Evolutionary conservation across 495 filamentous ascomycete species (phyloP).

Genomic region (Aspergillus wentii): DNA sequence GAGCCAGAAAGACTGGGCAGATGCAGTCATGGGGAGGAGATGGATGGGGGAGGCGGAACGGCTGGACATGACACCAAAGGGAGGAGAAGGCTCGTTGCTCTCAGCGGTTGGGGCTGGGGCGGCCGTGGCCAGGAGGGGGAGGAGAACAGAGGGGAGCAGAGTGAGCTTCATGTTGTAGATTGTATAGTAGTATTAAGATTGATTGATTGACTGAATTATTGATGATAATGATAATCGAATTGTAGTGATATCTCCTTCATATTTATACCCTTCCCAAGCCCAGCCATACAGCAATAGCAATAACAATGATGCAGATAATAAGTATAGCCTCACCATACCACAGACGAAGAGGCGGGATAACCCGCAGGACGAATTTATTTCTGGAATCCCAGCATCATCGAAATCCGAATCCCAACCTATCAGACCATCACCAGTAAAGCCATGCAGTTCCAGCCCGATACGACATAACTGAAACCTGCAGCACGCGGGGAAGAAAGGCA

Average conservation of each 20-base stretch:
- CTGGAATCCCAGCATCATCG: too few relatives aligned
- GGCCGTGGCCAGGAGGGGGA: background rate
- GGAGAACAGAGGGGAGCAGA: background rate
- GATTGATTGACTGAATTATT: background rate
- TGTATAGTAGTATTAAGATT: background rate
- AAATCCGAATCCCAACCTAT: too few relatives aligned
- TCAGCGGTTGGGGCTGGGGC: background rate
- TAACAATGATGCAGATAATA: too few relatives aligned
- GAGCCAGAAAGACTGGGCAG: slow-evolving; percentile 35
- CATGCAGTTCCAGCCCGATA: too few relatives aligned
- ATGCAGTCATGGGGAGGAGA: slow-evolving; percentile 33
- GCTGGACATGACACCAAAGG: slow-evolving; percentile 11
- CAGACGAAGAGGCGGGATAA: too few relatives aligned
- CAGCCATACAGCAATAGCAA: too few relatives aligned
- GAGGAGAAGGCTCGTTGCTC: background rate
- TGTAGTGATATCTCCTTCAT: background rate
- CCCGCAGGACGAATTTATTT: too few relatives aligned
- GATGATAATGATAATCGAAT: background rate
- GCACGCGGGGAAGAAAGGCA: too few relatives aligned
- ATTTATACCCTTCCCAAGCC: slow-evolving; percentile 1
- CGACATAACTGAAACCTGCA: too few relatives aligned
- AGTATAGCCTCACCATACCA: too few relatives aligned
- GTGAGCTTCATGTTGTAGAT: background rate
- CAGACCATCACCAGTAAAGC: too few relatives aligned
- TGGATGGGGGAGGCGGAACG: slow-evolving; percentile 42